phyloP scores from a whole-genome alignment of 805 yeast species.

The Trichomonascus vanleenenianus region DNA sequence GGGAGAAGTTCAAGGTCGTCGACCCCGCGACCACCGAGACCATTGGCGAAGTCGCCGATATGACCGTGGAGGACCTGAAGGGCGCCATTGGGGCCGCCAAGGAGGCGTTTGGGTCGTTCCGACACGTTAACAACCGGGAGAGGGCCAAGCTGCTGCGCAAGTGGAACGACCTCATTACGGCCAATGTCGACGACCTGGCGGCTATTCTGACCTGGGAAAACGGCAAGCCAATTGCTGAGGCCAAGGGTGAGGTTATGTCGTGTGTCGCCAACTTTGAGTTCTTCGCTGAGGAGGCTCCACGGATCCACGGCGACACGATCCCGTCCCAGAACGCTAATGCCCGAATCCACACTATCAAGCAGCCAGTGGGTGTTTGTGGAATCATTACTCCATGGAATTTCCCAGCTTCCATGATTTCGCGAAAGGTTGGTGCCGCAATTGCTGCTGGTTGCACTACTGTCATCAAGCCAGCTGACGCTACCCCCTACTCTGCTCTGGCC shows the following conservation, averaged over 20 bases:
- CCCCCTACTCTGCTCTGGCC: conserved; percentile 69
- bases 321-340: conserved; percentile 41
- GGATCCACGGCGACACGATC: conserved; percentile 58
- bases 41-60: conserved; percentile 49
- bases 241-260: conserved; percentile 59
- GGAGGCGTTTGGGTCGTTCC: conserved; percentile 45
- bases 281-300: conserved; percentile 73
- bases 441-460: conserved; percentile 78
- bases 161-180: conserved; percentile 46
- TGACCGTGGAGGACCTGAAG: conserved; percentile 41
- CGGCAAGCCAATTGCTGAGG: conserved; percentile 66
- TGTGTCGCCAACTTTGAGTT: conserved; percentile 80
- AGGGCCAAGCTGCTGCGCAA: conserved; percentile 46
- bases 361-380: conserved; percentile 79
- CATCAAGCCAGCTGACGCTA: conserved; percentile 69
- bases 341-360: conserved; percentile 52
- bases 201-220: conserved; percentile 58
- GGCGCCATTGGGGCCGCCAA: conserved; percentile 51
- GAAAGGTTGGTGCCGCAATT: conserved; percentile 67
- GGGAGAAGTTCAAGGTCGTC: conserved; percentile 49
- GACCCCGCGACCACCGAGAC: conserved; percentile 66
- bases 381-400: conserved; percentile 81
- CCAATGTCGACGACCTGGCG: conserved; percentile 59
- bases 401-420: conserved; percentile 70
- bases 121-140: conserved; percentile 46